Conservation (phyloP, 768 basidiomycete species). For the Nidula microcarpa region DNA sequence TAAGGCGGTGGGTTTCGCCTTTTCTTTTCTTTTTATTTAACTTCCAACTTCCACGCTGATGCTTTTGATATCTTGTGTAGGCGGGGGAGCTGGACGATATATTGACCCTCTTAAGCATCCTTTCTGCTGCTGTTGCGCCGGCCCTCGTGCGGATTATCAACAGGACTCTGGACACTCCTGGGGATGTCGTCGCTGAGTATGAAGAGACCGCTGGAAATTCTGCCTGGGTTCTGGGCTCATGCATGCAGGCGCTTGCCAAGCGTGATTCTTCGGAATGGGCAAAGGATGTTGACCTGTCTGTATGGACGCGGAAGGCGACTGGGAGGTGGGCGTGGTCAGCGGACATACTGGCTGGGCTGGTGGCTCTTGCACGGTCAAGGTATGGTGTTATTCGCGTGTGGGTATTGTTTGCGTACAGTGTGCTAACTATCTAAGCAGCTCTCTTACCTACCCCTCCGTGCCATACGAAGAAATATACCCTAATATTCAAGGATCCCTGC, state of each 20-base stretch:
- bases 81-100: constrained; percentile 51
- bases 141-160: constrained; percentile 44
- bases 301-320: constrained; percentile 44
- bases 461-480: constrained; percentile 50
- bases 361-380: constrained; percentile 44
- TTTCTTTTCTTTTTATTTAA: background rate
- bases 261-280: constrained; percentile 43
- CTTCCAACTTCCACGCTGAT: background rate
- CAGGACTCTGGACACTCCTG: constrained; percentile 24
- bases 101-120: constrained; percentile 47
- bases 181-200: constrained; percentile 15
- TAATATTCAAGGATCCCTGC: constrained; percentile 47
- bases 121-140: constrained; percentile 39
- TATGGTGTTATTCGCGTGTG: constrained; percentile 16
- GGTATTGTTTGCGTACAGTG: background rate
- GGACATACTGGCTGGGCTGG: constrained; percentile 51
- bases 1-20: constrained; percentile 31
- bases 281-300: constrained; percentile 37
- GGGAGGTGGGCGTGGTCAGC: constrained; percentile 59
- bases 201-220: constrained; percentile 30
- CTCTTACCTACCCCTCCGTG: constrained; percentile 17
- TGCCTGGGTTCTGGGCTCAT: constrained; percentile 59
- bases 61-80: constrained; percentile 22
- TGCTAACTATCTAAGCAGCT: constrained; percentile 12
- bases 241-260: constrained; percentile 49